A percentile compares a stretch with the other conserved stretches of the same genome.
phyloP scores from a whole-genome alignment of 208 protist species.

The Leishmania tarentolae region DNA sequence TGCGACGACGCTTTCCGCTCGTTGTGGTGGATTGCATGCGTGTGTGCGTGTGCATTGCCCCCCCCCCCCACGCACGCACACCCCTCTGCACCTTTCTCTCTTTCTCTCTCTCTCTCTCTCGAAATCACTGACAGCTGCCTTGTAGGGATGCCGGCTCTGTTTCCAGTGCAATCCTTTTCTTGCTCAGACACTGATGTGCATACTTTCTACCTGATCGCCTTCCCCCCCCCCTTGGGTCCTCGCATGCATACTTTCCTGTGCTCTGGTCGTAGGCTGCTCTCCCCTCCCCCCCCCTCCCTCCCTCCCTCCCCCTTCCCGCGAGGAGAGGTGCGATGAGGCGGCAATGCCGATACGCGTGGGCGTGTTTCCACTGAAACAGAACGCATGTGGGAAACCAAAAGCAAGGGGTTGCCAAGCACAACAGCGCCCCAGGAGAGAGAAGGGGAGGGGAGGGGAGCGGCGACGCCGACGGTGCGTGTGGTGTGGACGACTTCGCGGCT shows the following conservation, averaged over 20 bases:
- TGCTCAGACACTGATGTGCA: background rate
- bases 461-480: background rate
- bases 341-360: too few species aligned
- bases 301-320: background rate
- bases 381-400: too few species aligned
- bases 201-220: background rate
- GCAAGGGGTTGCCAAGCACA: too few species aligned
- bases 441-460: too few species aligned
- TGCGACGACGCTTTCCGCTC: background rate
- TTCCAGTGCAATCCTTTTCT: too few species aligned
- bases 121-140: background rate
- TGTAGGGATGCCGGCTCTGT: background rate
- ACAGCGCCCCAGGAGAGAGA: too few species aligned
- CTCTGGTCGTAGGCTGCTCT: background rate
- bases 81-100: background rate
- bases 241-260: background rate
- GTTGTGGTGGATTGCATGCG: background rate
- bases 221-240: background rate
- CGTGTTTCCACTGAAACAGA: too few species aligned
- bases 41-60: background rate
- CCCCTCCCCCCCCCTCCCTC: background rate
- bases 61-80: too few species aligned
- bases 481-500: background rate
- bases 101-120: background rate
- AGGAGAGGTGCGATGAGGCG: background rate